These are phyloP conservation scores for Gossypium trilobum DNA, from an alignment of 441 rosid genomes.

Conservation along the genomic window DNA sequence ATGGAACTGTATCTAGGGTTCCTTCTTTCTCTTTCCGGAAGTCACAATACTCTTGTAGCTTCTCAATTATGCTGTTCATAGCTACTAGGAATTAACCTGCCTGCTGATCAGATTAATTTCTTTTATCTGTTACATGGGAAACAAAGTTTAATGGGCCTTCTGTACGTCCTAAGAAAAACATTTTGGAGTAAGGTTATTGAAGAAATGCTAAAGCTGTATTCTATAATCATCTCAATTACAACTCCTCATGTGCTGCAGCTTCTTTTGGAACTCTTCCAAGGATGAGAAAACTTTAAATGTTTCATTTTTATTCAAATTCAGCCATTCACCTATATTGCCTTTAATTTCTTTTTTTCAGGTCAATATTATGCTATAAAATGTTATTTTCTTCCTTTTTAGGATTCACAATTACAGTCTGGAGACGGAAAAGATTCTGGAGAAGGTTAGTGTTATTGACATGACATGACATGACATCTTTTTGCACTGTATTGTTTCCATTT, in stretches of 20 bases:
- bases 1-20: neutral
- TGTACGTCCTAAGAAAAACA: neutral
- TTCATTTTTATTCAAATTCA: neutral
- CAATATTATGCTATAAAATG: neutral
- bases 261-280: neutral
- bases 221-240: neutral
- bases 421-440: slow-evolving; percentile 58
- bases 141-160: neutral
- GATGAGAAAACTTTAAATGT: neutral
- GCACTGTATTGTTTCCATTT: neutral
- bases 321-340: neutral
- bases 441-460: slow-evolving; percentile 32
- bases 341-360: neutral
- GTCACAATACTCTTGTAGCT: neutral
- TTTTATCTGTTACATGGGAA: neutral
- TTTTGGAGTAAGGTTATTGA: neutral
- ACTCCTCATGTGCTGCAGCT: neutral
- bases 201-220: neutral
- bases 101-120: neutral
- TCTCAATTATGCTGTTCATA: neutral
- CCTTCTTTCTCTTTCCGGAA: neutral
- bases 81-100: neutral
- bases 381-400: slow-evolving; percentile 40
- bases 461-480: neutral
- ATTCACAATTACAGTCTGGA: slow-evolving; percentile 64